Percentiles rank a stretch among this genome's conserved stretches.
Conservation (phyloP, 441 rosid species). For the Viola pubescens region DNA sequence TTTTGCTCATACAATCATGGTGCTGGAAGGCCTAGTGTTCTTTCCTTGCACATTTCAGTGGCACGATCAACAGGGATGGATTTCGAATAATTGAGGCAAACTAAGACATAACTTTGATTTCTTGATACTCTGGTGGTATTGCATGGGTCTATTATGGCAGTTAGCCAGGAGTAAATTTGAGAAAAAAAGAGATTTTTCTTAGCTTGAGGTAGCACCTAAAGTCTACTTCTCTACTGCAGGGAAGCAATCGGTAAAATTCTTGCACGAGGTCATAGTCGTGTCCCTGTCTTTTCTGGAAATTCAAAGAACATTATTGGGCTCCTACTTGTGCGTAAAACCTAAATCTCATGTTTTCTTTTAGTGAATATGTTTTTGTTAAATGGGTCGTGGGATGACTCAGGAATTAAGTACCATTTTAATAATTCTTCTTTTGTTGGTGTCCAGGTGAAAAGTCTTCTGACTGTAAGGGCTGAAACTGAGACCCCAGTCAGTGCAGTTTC, state of each 20-base stretch:
- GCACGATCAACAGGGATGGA: too few species aligned
- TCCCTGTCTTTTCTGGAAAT: constrained; percentile 80
- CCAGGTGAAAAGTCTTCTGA: constrained; percentile 89
- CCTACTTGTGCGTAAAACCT: constrained; percentile 50
- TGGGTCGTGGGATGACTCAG: constrained; percentile 4
- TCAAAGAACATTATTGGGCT: constrained; percentile 83
- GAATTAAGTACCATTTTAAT: constrained; percentile 4
- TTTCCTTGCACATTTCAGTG: too few species aligned
- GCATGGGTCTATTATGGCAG: too few species aligned
- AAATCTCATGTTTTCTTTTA: constrained; percentile 1
- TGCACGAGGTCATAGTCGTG: constrained; percentile 94
- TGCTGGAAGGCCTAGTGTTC: too few species aligned
- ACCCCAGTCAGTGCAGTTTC: constrained; percentile 92
- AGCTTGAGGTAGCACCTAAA: not conserved
- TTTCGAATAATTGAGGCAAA: too few species aligned
- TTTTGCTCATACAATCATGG: not conserved
- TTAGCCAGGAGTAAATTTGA: too few species aligned
- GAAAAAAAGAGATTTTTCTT: too few species aligned
- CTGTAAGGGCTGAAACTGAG: constrained; percentile 93
- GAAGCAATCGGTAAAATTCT: constrained; percentile 94
- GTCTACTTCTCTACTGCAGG: constrained; percentile 34
- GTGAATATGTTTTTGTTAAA: constrained; percentile 8
- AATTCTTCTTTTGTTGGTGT: constrained; percentile 9
- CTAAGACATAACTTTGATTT: too few species aligned
- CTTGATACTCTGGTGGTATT: too few species aligned